phyloP scores from a whole-genome alignment of 2,329 filamentous ascomycete species.

The Akanthomyces lecanii region DNA sequence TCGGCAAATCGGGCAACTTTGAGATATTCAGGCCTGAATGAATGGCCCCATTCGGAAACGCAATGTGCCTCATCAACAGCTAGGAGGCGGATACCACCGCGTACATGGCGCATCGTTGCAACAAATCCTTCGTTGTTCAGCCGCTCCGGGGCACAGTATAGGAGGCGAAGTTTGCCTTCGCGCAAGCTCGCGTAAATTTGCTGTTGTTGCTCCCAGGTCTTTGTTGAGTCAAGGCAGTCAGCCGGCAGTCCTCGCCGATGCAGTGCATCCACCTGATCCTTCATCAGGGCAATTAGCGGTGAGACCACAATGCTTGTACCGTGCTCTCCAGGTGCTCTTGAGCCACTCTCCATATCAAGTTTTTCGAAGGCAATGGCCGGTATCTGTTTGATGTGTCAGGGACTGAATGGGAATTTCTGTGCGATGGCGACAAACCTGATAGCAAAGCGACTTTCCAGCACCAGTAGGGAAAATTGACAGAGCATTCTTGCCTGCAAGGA shows the following conservation, averaged over 20 bases:
- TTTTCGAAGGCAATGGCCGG: slow-evolving; percentile 44
- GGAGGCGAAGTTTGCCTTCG: slow-evolving; percentile 45
- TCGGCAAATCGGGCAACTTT: slow-evolving; percentile 52
- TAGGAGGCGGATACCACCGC: slow-evolving; percentile 52
- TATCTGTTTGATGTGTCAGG: slow-evolving; percentile 30
- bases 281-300: slow-evolving; percentile 55
- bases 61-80: slow-evolving; percentile 58
- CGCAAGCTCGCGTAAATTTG: slow-evolving; percentile 34
- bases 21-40: slow-evolving; percentile 47
- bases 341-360: slow-evolving; percentile 32
- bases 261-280: slow-evolving; percentile 56
- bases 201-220: slow-evolving; percentile 43
- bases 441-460: slow-evolving; percentile 47
- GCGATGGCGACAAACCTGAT: slow-evolving; percentile 35
- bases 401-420: neutral
- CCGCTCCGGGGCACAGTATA: slow-evolving; percentile 57
- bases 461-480: slow-evolving; percentile 46
- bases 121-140: slow-evolving; percentile 60
- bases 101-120: slow-evolving; percentile 48
- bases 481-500: slow-evolving; percentile 37
- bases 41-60: slow-evolving; percentile 51
- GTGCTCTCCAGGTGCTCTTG: slow-evolving; percentile 28
- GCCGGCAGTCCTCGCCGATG: slow-evolving; percentile 46
- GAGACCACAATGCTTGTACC: slow-evolving; percentile 55
- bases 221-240: slow-evolving; percentile 53